Base-by-base conservation (phyloP, 1,284 basidiomycete species). In the Boletellus deceptivus region DNA sequence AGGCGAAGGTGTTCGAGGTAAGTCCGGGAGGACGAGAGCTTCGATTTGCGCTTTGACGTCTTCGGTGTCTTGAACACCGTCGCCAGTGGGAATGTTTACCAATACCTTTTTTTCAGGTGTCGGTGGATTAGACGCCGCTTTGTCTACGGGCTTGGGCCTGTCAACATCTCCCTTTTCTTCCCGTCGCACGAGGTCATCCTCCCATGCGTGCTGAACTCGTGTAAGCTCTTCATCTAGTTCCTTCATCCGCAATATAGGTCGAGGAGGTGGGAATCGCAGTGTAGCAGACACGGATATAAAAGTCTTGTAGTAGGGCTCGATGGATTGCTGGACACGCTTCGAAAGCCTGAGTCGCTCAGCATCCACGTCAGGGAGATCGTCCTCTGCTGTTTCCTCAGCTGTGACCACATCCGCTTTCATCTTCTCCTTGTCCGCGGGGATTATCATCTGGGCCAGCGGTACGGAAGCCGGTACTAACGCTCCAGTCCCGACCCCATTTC, bases 281-380 rank as follows among this genome's bases (percentile, higher is more conserved):
- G 92, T 91, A 0, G 93, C 89, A 6, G 93, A 96, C 31, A 93
- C 90, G 1, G 93, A 96, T 22, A 97, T 88, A 59, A 93, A 91
- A 0, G 90, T 94, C 53, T 75, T 82, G 55, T 80, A 74, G 65
- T 96, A 98, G 0, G 91, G 90, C 38, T 88, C 80, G 14, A 97
- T 75, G 0, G 91, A 86, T 49, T 85, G 76, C 43, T 90, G 83
- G 38, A 95, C 91, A 20, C 83, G 79, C 46, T 78, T 76, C 22
- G 89, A 86, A 4, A 90, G 75, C 43, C 79, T 77, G 38, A 82
- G 65, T 49, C 82, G 83, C 52, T 86, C 84, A 1, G 80, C 84
- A 53, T 89, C 85, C 55, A 83, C 84, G 54, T 83, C 79, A 11
- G 79, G 79, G 27, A 86, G 72, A 59, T 84, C 83, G 22, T 82